These are phyloP conservation scores for Cetraspora pellucida DNA, from an alignment of 192 early-diverging fungal species.

Conservation along the genomic window DNA sequence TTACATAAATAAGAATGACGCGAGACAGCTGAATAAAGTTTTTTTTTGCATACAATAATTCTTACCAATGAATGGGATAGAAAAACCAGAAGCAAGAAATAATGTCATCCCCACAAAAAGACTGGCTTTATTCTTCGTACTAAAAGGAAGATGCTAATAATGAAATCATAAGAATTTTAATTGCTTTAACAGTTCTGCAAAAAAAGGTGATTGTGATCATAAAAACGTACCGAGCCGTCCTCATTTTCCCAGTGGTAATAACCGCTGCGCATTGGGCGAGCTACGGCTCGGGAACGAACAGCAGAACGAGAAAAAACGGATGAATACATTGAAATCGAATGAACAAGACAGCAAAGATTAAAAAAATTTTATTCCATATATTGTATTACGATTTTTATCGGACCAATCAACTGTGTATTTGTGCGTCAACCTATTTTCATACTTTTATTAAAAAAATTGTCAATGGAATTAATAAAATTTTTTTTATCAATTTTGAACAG, in stretches of 20 bases:
- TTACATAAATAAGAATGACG: background rate
- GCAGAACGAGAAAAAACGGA: slow-evolving; percentile 42
- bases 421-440: too few relatives aligned
- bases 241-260: slow-evolving; percentile 48
- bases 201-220: background rate
- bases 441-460: too few relatives aligned
- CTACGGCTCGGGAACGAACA: slow-evolving; percentile 42
- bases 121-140: slow-evolving; percentile 58
- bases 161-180: background rate
- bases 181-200: background rate
- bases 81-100: slow-evolving; percentile 58
- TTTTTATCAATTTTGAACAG: too few relatives aligned
- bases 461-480: too few relatives aligned
- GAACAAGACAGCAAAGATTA: background rate
- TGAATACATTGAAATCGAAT: slow-evolving; percentile 4
- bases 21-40: background rate
- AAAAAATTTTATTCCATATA: background rate
- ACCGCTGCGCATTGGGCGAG: slow-evolving; percentile 42
- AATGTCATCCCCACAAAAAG: slow-evolving; percentile 55
- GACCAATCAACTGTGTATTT: too few relatives aligned
- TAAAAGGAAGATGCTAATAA: slow-evolving; percentile 61
- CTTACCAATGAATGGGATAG: slow-evolving; percentile 55
- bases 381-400: too few relatives aligned
- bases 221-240: slow-evolving; percentile 34
- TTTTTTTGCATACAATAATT: background rate